A percentile compares a stretch with the other conserved stretches of the same genome.
phyloP scores from a whole-genome alignment of 805 yeast genomes.

The Saccharomycodes ludwigii region DNA sequence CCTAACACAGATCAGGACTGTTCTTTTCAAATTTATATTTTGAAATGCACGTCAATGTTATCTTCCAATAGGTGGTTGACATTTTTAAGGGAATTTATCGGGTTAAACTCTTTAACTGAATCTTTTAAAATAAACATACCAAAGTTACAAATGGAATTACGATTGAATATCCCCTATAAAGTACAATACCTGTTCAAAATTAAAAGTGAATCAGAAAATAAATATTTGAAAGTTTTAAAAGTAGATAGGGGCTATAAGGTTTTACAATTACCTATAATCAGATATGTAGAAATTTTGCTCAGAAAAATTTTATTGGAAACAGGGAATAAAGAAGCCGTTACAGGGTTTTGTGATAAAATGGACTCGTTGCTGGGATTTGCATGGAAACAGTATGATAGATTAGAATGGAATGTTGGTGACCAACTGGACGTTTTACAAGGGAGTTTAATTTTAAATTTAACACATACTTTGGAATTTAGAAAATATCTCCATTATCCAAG shows the following conservation, averaged over 20 bases:
- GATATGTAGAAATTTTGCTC: conserved; percentile 19
- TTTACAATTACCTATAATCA: conserved; percentile 14
- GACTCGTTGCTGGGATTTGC: too few species aligned
- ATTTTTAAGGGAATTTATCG: conserved; percentile 38
- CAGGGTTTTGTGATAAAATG: too few species aligned
- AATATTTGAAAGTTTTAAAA: conserved; percentile 9
- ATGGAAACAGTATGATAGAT: conserved; percentile 50
- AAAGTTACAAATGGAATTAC: conserved; percentile 15
- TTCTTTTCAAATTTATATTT: conserved; percentile 32
- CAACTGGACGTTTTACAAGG: conserved; percentile 30
- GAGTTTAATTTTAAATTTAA: conserved; percentile 29
- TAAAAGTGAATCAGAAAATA: conserved; percentile 9
- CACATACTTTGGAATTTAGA: conserved; percentile 53
- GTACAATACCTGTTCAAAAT: conserved; percentile 5
- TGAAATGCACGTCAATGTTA: conserved; percentile 40
- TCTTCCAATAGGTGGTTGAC: conserved; percentile 55
- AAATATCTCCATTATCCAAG: conserved; percentile 30
- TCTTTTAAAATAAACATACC: conserved; percentile 38
- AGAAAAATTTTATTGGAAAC: conserved; percentile 21
- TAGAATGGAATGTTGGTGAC: conserved; percentile 54
- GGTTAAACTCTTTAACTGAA: conserved; percentile 30
- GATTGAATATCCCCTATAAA: conserved; percentile 12
- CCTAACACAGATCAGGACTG: conserved; percentile 1
- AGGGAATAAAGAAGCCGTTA: conserved; percentile 15
- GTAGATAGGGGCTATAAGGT: conserved; percentile 14